A percentile compares a stretch with the other conserved stretches of the same genome.
phyloP scores from a whole-genome alignment of 306 rosid genomes.

The Hippophae rhamnoides region DNA sequence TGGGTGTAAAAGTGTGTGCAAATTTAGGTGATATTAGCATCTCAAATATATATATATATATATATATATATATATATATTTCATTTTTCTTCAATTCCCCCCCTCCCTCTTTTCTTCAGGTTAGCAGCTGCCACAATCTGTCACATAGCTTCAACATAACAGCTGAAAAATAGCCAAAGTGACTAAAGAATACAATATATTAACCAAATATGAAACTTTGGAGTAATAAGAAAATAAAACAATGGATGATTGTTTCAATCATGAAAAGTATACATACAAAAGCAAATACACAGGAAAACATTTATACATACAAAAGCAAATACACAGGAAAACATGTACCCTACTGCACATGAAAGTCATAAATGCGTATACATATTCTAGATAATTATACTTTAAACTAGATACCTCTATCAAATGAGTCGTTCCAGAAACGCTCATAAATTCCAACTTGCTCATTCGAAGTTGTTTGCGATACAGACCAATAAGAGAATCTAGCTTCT shows the following conservation, averaged over 20 bases:
- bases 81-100: neutral
- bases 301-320: constrained; percentile 4
- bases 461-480: constrained; percentile 59
- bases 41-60: too few species aligned
- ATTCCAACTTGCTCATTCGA: constrained; percentile 62
- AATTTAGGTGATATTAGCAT: too few species aligned
- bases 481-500: constrained; percentile 59
- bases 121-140: neutral
- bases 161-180: neutral
- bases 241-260: neutral
- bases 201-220: neutral
- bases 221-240: neutral
- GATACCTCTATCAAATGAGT: constrained; percentile 88
- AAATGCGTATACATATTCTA: constrained; percentile 9
- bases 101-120: neutral
- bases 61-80: too few species aligned
- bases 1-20: too few species aligned
- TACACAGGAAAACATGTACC: neutral
- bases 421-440: constrained; percentile 62
- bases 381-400: constrained; percentile 7
- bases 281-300: neutral
- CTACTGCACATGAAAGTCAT: neutral
- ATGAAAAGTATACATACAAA: neutral
- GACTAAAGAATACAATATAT: constrained; percentile 4
- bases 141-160: neutral